These are phyloP conservation scores for Clonostachys chloroleuca DNA, from an alignment of 2,329 filamentous ascomycete genomes.

Conservation along the genomic window DNA sequence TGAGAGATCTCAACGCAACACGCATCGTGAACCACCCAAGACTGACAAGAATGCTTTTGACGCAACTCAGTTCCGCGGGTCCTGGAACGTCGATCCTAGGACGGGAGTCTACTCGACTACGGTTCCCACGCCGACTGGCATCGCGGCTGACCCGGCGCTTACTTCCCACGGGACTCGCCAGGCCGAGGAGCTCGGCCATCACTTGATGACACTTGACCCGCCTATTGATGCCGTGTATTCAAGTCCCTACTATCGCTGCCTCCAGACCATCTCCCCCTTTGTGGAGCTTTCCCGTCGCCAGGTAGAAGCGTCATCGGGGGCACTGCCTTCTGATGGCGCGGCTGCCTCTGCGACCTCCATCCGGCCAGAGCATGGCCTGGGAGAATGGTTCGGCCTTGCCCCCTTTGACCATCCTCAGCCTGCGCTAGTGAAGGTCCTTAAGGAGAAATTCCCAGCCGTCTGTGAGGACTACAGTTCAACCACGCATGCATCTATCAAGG, in stretches of 20 bases:
- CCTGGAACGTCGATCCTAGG: slow-evolving; percentile 78
- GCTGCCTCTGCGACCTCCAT: slow-evolving; percentile 23
- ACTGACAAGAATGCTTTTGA: neutral
- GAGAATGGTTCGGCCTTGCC: slow-evolving; percentile 90
- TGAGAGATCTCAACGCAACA: neutral
- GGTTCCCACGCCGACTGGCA: slow-evolving; percentile 79
- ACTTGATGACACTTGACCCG: slow-evolving; percentile 59
- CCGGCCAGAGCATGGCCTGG: slow-evolving; percentile 53
- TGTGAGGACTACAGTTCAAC: slow-evolving; percentile 54
- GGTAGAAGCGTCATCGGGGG: slow-evolving; percentile 5
- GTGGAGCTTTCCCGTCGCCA: slow-evolving; percentile 35
- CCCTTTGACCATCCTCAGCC: slow-evolving; percentile 82
- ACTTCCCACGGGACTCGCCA: slow-evolving; percentile 84
- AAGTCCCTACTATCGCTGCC: slow-evolving; percentile 81
- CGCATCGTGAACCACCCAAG: neutral
- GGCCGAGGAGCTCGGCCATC: slow-evolving; percentile 67
- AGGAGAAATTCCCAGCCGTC: slow-evolving; percentile 62
- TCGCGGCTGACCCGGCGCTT: slow-evolving; percentile 82
- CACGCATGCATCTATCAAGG: slow-evolving; percentile 60
- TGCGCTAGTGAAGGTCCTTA: slow-evolving; percentile 58
- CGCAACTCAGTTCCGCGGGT: slow-evolving; percentile 73
- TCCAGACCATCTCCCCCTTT: slow-evolving; percentile 77
- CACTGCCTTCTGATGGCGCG: slow-evolving; percentile 5
- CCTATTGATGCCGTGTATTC: slow-evolving; percentile 75
- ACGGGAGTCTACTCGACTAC: slow-evolving; percentile 74